Conservation (phyloP, 1,284 basidiomycete genomes). For the Heliocybe sulcata region DNA sequence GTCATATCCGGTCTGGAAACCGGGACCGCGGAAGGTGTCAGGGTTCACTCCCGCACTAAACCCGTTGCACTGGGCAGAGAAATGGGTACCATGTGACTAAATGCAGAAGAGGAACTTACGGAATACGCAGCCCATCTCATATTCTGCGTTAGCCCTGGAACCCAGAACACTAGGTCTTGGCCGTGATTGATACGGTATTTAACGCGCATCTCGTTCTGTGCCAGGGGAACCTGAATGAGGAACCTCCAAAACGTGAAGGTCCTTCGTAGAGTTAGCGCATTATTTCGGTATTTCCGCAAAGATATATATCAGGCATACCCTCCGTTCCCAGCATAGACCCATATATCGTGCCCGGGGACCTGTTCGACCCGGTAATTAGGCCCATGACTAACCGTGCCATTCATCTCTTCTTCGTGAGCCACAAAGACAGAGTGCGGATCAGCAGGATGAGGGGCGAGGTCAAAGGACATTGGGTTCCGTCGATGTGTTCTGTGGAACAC, state of each 20-base stretch:
- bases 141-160: conserved; percentile 80
- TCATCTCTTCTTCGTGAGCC: conserved; percentile 7
- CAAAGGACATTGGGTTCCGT: conserved; percentile 30
- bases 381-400: conserved; percentile 12
- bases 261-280: conserved; percentile 29
- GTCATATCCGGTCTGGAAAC: conserved; percentile 76
- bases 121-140: conserved; percentile 90
- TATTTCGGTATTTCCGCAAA: too few relatives aligned
- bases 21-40: conserved; percentile 70
- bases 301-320: conserved; percentile 53
- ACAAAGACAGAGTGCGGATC: conserved; percentile 46
- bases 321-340: conserved; percentile 65
- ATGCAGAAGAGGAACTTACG: conserved; percentile 29
- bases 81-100: not conserved
- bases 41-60: conserved; percentile 77
- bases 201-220: conserved; percentile 69
- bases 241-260: conserved; percentile 95
- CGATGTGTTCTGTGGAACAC: conserved; percentile 12
- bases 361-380: conserved; percentile 32
- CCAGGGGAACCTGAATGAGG: conserved; percentile 78
- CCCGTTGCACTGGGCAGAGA: conserved; percentile 59
- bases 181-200: conserved; percentile 78
- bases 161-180: conserved; percentile 73
- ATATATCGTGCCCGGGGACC: conserved; percentile 69
- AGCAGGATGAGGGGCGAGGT: conserved; percentile 64